Conservation (phyloP, 2,329 filamentous ascomycete species). For the Fusarium sp. region DNA sequence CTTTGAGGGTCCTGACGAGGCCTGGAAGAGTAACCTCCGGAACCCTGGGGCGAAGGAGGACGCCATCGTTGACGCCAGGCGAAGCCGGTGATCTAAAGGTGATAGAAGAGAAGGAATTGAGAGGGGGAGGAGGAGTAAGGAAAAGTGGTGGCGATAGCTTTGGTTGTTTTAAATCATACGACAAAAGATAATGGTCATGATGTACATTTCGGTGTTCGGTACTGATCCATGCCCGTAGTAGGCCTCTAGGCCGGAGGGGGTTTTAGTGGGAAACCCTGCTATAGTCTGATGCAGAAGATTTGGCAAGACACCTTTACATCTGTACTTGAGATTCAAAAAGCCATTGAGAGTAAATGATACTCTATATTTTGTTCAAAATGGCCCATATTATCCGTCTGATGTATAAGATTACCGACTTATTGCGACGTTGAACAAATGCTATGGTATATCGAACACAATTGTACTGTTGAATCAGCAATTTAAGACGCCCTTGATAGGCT, state of each 20-base stretch:
- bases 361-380: too few relatives aligned
- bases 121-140: slow-evolving; percentile 1
- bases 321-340: too few relatives aligned
- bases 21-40: slow-evolving; percentile 52
- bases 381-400: too few relatives aligned
- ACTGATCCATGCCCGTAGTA: slow-evolving; percentile 17
- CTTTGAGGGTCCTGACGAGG: slow-evolving; percentile 47
- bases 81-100: slow-evolving; percentile 25
- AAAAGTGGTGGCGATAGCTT: slow-evolving; percentile 12
- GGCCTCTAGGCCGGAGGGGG: neutral
- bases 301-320: too few relatives aligned
- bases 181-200: slow-evolving; percentile 21
- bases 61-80: slow-evolving; percentile 49
- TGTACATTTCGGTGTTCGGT: slow-evolving; percentile 35
- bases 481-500: slow-evolving; percentile 47
- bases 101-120: slow-evolving; percentile 16
- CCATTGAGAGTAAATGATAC: too few relatives aligned
- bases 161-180: slow-evolving; percentile 34
- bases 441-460: too few relatives aligned
- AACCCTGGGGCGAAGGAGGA: slow-evolving; percentile 54
- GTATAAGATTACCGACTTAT: too few relatives aligned
- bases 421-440: too few relatives aligned
- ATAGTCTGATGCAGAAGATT: too few relatives aligned
- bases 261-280: slow-evolving; percentile 15
- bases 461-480: slow-evolving; percentile 23